Evolutionary conservation across 805 yeast species (phyloP), one percentile per base, ranked within the genome.

Genomic region (Candida montana): DNA sequence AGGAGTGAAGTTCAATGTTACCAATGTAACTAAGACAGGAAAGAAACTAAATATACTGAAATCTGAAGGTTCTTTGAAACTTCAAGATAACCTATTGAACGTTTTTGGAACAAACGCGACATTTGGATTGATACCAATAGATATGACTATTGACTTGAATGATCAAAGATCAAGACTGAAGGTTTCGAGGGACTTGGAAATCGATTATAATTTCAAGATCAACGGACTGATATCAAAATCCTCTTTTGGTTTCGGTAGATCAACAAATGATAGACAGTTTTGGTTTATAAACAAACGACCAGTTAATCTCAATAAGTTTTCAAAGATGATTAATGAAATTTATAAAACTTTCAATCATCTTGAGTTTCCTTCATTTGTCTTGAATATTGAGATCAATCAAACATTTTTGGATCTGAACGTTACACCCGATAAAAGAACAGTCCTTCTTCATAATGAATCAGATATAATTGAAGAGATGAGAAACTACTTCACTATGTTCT

Each of bases 381-480:
- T 87, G 3, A 71, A 93, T 58, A 50, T 93, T 17, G 53, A 55
- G 12, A 56, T 87, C 6, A 70, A 74, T 31, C 68, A 83, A 0
- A 52, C 55, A 20, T 64, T 68, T 30, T 46, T 82, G n/a, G 99
- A 93, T 62, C 71, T 93, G 16, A 93, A 93, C 60, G 84, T 93
- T 1, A 81, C 96, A 0, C 98, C 99, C 0, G 97, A 93, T 58
- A 93, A 93, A 57, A 68, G 91, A 39, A 75, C 79, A 2, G 69
- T 90, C 2, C 56, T 85, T 52, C 56, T 89, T 2, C 88, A 81
- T 44, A 69, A 79, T 46, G 97, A 90, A 58, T 57, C 61, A 4
- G 58, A 64, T n/a, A 57, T 90, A 2, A 50, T 83, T 5, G 83
- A 80, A 27, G 62, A 63, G 2, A 48, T 91, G 5, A 67, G 77